These are phyloP conservation scores for Nemania sp. DNA, from an alignment of 2,329 filamentous ascomycete genomes.

Conservation along the genomic window DNA sequence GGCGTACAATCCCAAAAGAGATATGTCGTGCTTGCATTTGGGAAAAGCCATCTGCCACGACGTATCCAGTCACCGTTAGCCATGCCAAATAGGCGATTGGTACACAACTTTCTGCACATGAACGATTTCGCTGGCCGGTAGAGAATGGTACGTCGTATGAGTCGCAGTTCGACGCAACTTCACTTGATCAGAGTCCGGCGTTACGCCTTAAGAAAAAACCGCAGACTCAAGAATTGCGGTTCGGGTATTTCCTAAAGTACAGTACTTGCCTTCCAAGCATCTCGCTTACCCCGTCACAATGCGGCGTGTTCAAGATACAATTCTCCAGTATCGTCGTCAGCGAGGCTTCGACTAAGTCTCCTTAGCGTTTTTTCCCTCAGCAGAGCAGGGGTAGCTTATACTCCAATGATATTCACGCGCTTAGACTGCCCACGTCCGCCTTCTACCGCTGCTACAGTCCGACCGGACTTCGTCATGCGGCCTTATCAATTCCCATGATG, in stretches of 20 bases:
- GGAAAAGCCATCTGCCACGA: not conserved
- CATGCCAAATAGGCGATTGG: not conserved
- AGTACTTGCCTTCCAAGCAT: too few species aligned
- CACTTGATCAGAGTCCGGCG: not conserved
- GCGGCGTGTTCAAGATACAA: too few species aligned
- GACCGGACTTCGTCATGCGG: not conserved
- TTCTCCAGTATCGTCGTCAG: not conserved
- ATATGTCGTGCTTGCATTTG: not conserved
- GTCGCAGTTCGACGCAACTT: not conserved
- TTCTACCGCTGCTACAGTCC: not conserved
- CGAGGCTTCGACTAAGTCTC: not conserved
- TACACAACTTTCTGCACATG: not conserved
- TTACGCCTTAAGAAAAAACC: not conserved
- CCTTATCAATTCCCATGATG: not conserved
- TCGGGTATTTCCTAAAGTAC: too few species aligned
- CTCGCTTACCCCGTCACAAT: too few species aligned
- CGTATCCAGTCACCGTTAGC: not conserved
- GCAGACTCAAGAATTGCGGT: not conserved
- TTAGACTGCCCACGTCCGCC: not conserved
- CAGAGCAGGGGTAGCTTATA: conserved; percentile 4
- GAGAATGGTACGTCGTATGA: not conserved
- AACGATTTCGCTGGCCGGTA: not conserved
- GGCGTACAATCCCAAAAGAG: conserved; percentile 2
- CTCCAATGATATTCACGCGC: not conserved
- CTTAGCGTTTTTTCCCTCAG: conserved; percentile 4